Percentiles rank a stretch among this genome's conserved stretches.
Conservation (phyloP, 2,329 filamentous ascomycete genomes). For the Hypoxylon sp. region DNA sequence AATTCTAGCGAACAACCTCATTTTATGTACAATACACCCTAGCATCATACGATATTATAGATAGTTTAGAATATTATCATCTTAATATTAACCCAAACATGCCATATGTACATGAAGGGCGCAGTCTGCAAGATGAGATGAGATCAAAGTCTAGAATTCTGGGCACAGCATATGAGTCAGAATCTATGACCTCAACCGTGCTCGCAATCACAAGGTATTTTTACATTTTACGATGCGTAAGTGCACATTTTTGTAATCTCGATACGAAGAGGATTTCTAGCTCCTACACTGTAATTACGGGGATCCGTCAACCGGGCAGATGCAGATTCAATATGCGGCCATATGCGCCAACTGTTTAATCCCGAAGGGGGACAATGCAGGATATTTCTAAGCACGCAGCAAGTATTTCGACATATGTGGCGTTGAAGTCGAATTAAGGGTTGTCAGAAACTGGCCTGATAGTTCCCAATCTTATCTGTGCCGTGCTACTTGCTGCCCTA, state of each 20-base stretch:
- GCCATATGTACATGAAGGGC: conserved; percentile 7
- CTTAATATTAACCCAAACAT: conserved; percentile 27
- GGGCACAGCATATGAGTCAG: background rate
- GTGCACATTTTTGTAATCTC: conserved; percentile 1
- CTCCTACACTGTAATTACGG: conserved; percentile 3
- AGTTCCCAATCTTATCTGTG: conserved; percentile 14
- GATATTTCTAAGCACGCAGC: conserved; percentile 4
- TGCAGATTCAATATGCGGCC: conserved; percentile 11
- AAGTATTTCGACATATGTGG: conserved; percentile 9
- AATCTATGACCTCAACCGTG: background rate
- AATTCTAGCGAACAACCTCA: conserved; percentile 8
- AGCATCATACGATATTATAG: conserved; percentile 22
- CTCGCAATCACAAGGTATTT: background rate
- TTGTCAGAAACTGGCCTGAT: background rate
- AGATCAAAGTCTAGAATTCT: background rate
- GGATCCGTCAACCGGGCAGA: background rate
- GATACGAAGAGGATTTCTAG: conserved; percentile 10
- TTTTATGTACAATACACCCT: conserved; percentile 31
- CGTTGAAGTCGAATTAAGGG: conserved; percentile 20
- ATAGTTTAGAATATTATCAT: conserved; percentile 28
- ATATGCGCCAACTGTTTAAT: conserved; percentile 18
- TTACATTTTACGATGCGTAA: background rate
- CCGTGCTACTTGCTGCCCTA: conserved; percentile 13
- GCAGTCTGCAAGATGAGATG: conserved; percentile 14
- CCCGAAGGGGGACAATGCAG: conserved; percentile 9